A percentile compares a stretch with the other conserved stretches of the same genome.
These are phyloP conservation scores for Candida arabinofermentans DNA, from an alignment of 805 yeast genomes.

Conservation along the genomic window DNA sequence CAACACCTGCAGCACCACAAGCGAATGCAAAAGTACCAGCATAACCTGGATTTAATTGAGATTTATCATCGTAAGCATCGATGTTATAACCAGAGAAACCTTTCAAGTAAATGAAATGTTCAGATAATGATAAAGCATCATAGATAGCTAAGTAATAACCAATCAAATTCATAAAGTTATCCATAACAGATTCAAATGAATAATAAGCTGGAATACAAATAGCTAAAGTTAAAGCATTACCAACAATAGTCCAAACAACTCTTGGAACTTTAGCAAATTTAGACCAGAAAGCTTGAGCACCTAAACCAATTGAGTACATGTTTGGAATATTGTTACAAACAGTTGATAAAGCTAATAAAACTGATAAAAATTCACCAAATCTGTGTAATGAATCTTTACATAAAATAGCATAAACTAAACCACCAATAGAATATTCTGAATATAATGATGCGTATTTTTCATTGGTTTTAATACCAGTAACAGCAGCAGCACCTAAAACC, in stretches of 20 bases:
- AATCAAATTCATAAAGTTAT: constrained; percentile 85
- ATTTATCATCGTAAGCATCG: constrained; percentile 53
- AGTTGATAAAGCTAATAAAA: constrained; percentile 77
- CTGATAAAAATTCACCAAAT: constrained; percentile 88
- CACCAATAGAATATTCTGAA: constrained; percentile 62
- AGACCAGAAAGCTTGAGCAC: constrained; percentile 82
- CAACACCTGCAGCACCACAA: constrained; percentile 83
- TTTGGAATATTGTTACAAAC: constrained; percentile 91
- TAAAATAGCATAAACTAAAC: constrained; percentile 73
- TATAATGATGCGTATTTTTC: constrained; percentile 48
- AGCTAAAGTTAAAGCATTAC: constrained; percentile 74
- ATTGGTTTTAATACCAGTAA: constrained; percentile 55
- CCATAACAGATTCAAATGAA: constrained; percentile 67
- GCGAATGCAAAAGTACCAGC: constrained; percentile 79
- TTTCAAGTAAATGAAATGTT: constrained; percentile 75
- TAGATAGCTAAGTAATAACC: constrained; percentile 90
- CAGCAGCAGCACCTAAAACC: constrained; percentile 84
- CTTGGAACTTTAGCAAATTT: constrained; percentile 75
- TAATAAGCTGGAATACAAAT: constrained; percentile 87
- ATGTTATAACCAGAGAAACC: constrained; percentile 61
- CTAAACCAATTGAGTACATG: constrained; percentile 85
- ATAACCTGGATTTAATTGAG: constrained; percentile 63
- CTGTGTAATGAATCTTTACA: constrained; percentile 80
- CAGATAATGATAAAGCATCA: constrained; percentile 68
- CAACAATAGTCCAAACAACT: constrained; percentile 73